Percentiles rank a stretch among this genome's conserved stretches.
phyloP scores from a whole-genome alignment of 78 protist genomes.

The Mantamonas sphyraenae region DNA sequence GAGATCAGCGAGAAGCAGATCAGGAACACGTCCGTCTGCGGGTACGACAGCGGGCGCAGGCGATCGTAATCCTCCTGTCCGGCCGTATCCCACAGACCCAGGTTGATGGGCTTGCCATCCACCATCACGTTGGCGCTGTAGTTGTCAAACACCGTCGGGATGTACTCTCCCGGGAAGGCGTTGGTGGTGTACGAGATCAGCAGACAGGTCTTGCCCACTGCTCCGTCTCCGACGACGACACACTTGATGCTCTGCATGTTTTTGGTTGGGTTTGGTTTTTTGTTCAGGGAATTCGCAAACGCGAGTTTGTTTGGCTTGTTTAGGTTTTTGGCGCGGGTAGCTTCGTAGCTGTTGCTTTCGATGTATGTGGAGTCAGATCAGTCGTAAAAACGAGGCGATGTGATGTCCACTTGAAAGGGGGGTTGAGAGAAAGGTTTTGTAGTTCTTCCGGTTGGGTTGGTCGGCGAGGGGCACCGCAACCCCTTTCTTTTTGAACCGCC shows the following conservation, averaged over 20 bases:
- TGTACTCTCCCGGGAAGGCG: conserved; percentile 80
- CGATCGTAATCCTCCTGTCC: conserved; percentile 97
- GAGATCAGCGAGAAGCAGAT: conserved; percentile 63
- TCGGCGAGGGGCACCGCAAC: no score
- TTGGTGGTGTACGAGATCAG: conserved; percentile 79
- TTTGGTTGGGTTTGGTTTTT: no score
- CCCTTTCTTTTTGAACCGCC: no score
- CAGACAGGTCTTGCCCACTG: conserved; percentile 71
- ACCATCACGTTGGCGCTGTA: conserved; percentile 74
- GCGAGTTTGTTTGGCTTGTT: no score
- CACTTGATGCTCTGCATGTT: conserved; percentile 69
- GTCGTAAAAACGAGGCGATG: no score
- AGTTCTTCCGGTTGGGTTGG: no score
- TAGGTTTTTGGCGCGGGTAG: no score
- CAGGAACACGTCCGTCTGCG: conserved; percentile 81
- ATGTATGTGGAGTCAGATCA: no score
- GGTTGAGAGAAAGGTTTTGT: no score
- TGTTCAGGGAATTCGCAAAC: no score
- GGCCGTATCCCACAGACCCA: conserved; percentile 96
- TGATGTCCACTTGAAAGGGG: no score
- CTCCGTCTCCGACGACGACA: conserved; percentile 89
- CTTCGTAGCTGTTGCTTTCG: no score
- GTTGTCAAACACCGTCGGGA: conserved; percentile 40
- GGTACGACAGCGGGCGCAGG: conserved; percentile 89
- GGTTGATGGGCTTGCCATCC: conserved; percentile 68